Conservation (phyloP, 352 stramenopile species). For the Globisporangium canariense region DNA sequence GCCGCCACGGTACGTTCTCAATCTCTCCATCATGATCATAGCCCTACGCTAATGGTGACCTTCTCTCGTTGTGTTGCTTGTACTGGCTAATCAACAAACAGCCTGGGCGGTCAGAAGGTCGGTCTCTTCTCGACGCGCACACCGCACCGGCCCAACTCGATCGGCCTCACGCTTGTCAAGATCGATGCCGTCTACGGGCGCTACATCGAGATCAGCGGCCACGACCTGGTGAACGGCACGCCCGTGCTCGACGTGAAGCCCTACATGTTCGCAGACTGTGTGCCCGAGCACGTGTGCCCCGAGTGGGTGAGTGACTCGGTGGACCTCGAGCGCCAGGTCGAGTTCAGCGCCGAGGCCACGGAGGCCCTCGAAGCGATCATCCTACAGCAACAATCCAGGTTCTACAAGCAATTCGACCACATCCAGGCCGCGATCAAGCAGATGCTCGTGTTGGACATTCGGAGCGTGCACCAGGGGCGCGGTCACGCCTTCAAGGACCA, state of each 20-base stretch:
- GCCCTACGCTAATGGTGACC: neutral
- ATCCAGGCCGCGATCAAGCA: constrained; percentile 65
- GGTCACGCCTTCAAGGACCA: constrained; percentile 49
- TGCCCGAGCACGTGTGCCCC: constrained; percentile 52
- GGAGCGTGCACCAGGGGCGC: constrained; percentile 75
- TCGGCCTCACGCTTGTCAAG: constrained; percentile 91
- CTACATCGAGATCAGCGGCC: constrained; percentile 88
- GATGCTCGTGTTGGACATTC: constrained; percentile 82
- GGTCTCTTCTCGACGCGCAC: constrained; percentile 96
- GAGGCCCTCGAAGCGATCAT: constrained; percentile 41
- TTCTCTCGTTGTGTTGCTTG: neutral
- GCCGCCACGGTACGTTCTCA: constrained; percentile 34
- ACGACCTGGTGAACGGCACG: constrained; percentile 96
- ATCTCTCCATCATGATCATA: neutral
- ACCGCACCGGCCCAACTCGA: constrained; percentile 95
- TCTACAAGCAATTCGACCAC: constrained; percentile 59
- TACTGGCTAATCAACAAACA: constrained; percentile 5
- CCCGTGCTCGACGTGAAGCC: constrained; percentile 98
- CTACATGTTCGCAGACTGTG: constrained; percentile 90
- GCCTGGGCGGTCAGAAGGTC: constrained; percentile 75
- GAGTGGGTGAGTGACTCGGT: constrained; percentile 65
- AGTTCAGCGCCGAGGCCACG: constrained; percentile 46
- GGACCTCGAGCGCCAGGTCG: constrained; percentile 44
- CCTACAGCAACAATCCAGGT: constrained; percentile 40
- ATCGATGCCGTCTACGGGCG: constrained; percentile 83